Percentiles rank a stretch among this genome's conserved stretches.
Conservation (phyloP, 352 stramenopile species). For the Globisporangium perplexum region DNA sequence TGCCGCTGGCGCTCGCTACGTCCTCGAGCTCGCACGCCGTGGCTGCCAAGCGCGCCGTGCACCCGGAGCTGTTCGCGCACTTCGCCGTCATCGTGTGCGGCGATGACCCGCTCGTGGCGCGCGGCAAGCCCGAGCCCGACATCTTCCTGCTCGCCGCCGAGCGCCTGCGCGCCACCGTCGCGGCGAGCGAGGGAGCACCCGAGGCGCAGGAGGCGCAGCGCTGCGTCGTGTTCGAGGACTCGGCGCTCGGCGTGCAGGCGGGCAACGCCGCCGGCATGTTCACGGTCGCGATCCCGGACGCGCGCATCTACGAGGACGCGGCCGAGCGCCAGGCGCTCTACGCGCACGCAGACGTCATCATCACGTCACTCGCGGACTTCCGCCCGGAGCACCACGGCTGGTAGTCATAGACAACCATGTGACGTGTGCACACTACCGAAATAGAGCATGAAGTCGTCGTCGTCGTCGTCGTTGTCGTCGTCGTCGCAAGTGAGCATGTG, state of each 20-base stretch:
- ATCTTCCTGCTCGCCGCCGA: constrained; percentile 71
- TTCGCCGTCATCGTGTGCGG: constrained; percentile 72
- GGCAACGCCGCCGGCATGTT: constrained; percentile 63
- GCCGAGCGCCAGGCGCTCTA: constrained; percentile 42
- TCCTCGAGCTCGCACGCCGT: constrained; percentile 66
- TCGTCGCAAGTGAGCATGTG: too few relatives aligned
- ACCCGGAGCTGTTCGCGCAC: constrained; percentile 69
- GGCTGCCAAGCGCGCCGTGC: constrained; percentile 51
- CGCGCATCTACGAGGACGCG: constrained; percentile 50
- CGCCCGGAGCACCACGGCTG: constrained; percentile 51
- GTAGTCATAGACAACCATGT: constrained; percentile 6
- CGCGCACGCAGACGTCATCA: constrained; percentile 48
- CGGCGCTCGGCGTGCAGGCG: constrained; percentile 54
- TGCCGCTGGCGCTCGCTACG: constrained; percentile 66
- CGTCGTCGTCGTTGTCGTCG: background rate
- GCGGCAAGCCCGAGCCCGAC: constrained; percentile 71
- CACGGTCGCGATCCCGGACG: constrained; percentile 64
- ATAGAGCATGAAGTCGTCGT: background rate
- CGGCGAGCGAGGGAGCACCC: constrained; percentile 13
- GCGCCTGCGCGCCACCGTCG: constrained; percentile 31
- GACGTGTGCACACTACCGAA: background rate
- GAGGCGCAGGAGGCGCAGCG: constrained; percentile 13
- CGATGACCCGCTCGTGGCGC: constrained; percentile 61
- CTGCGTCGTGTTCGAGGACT: constrained; percentile 79
- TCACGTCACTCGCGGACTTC: constrained; percentile 59